Evolutionary conservation across 345 rosid genomes (phyloP), one percentile per base, ranked within the genome.

Genomic region (Eucalyptus victrix): DNA sequence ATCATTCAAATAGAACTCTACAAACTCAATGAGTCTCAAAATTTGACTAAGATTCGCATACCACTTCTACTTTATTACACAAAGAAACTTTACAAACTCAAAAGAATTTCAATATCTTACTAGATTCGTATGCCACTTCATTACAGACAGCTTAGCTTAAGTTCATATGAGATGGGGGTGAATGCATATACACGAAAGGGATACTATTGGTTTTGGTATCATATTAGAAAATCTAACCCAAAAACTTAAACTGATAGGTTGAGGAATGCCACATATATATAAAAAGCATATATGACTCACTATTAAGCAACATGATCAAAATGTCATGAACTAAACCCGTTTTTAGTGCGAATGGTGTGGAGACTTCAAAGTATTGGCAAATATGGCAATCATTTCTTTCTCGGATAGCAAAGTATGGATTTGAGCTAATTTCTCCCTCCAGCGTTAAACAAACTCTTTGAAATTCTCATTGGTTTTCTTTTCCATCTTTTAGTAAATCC

Each of bases 211-310:
- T 2, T 53, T 53, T 53, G 24, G 7, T 53, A 19, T 19, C 2
- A 7, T 53, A 19, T 53, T 53, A 53, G 1, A 53, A 53, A 53
- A 11, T 19, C 0, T 53, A 53, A 53, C 2, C 1, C 11, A 53
- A 53, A 53, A 53, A 53, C 5, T 53, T 19, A 53, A 53, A 21
- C 0, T 8, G 5, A 53, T 53, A 53, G 2, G 2, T 21, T 4
- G 26, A 53, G 11, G 0, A 53, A 53, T 0, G 1, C 5, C 58
- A 53, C 1, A 8, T 4, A 0, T 8, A 8, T 53, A 53, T 53
- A 53, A 8, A 53, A 4, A 53, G 2, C 1, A 53, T 53, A 53
- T 53, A 21, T 21, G 11, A 53, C 58, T 8, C 58, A 21, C 0
- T 53, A 2, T 53, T 8, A 53, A 53, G 26, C 11, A 2, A 53